Percentiles rank a stretch among this genome's conserved stretches.
Conservation (phyloP, 176 grass and related monocot species). For the Raddia distichophylla region DNA sequence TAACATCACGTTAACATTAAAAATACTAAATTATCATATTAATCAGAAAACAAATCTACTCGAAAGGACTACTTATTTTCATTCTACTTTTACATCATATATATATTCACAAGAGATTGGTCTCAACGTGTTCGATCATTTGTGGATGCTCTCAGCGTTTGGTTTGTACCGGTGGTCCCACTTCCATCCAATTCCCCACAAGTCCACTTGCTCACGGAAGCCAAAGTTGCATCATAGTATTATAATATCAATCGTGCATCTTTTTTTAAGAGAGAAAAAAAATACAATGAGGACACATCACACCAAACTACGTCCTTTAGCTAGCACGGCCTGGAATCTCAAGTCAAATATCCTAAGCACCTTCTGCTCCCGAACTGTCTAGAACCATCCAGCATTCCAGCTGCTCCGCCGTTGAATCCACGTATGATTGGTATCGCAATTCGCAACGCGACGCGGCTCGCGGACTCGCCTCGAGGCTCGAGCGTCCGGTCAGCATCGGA, state of each 20-base stretch:
- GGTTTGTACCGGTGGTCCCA: too few species aligned
- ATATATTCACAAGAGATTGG: too few species aligned
- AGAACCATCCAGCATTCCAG: conserved; percentile 22
- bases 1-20: too few species aligned
- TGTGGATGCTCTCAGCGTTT: too few species aligned
- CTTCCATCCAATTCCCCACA: not conserved
- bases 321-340: not conserved
- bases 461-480: too few species aligned
- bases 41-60: too few species aligned
- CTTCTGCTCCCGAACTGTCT: conserved; percentile 33
- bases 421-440: not conserved
- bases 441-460: not conserved
- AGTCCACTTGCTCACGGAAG: not conserved
- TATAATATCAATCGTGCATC: too few species aligned
- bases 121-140: too few species aligned
- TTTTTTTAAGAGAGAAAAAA: not conserved
- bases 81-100: too few species aligned
- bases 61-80: too few species aligned
- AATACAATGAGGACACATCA: not conserved
- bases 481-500: not conserved
- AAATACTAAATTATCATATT: too few species aligned
- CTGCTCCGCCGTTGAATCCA: too few species aligned
- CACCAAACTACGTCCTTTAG: not conserved
- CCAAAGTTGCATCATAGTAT: not conserved
- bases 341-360: conserved; percentile 16